Conservation (phyloP, 768 basidiomycete genomes). For the Amanita inopinata region DNA sequence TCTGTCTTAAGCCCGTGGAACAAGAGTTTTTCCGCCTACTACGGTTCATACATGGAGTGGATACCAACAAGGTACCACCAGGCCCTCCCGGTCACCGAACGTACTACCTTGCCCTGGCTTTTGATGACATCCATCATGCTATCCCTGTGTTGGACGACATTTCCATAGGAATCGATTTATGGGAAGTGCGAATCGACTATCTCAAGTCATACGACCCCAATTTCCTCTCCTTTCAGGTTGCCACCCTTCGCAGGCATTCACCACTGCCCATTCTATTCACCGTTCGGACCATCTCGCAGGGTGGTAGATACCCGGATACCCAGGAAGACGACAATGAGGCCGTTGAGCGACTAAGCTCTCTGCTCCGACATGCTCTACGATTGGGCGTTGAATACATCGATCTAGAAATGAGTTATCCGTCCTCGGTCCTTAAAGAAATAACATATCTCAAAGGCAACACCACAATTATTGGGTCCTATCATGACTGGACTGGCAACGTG, state of each 20-base stretch:
- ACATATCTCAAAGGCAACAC: slow-evolving; percentile 43
- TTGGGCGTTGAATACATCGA: slow-evolving; percentile 72
- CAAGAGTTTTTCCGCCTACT: slow-evolving; percentile 60
- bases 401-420: slow-evolving; percentile 54
- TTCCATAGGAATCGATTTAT: slow-evolving; percentile 57
- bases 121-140: slow-evolving; percentile 54
- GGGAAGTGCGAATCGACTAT: slow-evolving; percentile 70
- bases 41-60: slow-evolving; percentile 52
- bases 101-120: slow-evolving; percentile 67
- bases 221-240: slow-evolving; percentile 59
- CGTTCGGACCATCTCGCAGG: slow-evolving; percentile 61
- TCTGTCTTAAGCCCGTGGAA: slow-evolving; percentile 23
- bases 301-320: slow-evolving; percentile 60
- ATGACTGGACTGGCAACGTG: slow-evolving; percentile 59
- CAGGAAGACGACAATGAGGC: slow-evolving; percentile 37
- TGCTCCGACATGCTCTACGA: slow-evolving; percentile 36
- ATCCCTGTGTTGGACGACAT: slow-evolving; percentile 47
- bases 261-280: slow-evolving; percentile 68
- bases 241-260: slow-evolving; percentile 51
- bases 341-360: slow-evolving; percentile 45
- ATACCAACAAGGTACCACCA: slow-evolving; percentile 38
- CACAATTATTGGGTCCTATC: slow-evolving; percentile 65
- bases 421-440: slow-evolving; percentile 36
- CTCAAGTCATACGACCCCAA: slow-evolving; percentile 31
- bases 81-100: slow-evolving; percentile 34